Evolutionary conservation across 441 rosid species (phyloP).

Genomic region (Francoa sonchifolia): DNA sequence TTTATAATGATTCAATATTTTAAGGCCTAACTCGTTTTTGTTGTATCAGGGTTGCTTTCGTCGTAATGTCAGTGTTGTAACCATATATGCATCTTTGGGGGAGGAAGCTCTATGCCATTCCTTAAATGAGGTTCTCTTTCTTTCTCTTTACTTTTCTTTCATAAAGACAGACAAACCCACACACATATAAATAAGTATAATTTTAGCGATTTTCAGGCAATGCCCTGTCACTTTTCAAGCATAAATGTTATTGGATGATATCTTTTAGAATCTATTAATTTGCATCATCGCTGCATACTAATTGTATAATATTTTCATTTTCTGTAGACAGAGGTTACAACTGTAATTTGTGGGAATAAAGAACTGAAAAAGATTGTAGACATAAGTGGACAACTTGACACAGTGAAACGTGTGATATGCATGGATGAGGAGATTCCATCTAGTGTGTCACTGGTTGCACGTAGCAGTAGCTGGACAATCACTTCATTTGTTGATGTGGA

Average conservation of each 20-base stretch:
- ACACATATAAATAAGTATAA: neutral
- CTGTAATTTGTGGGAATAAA: conserved; percentile 81
- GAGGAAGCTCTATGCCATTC: conserved; percentile 93
- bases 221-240: too few species aligned
- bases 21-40: conserved; percentile 10
- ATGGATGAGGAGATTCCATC: conserved; percentile 74
- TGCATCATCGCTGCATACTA: neutral
- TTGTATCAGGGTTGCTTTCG: conserved; percentile 77
- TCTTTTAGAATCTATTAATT: neutral
- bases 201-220: too few species aligned
- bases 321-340: conserved; percentile 81
- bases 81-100: conserved; percentile 86
- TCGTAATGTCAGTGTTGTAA: conserved; percentile 73
- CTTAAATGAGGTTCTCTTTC: conserved; percentile 62
- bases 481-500: conserved; percentile 50
- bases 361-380: conserved; percentile 74
- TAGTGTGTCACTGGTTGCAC: conserved; percentile 26
- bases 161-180: too few species aligned
- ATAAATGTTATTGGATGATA: too few species aligned
- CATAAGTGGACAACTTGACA: conserved; percentile 75
- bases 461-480: conserved; percentile 46
- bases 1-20: too few species aligned
- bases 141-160: conserved; percentile 11
- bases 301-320: conserved; percentile 7
- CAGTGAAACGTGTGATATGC: conserved; percentile 72